Evolutionary conservation across 768 basidiomycete species (phyloP).

Genomic region (Coprinopsis sp.): DNA sequence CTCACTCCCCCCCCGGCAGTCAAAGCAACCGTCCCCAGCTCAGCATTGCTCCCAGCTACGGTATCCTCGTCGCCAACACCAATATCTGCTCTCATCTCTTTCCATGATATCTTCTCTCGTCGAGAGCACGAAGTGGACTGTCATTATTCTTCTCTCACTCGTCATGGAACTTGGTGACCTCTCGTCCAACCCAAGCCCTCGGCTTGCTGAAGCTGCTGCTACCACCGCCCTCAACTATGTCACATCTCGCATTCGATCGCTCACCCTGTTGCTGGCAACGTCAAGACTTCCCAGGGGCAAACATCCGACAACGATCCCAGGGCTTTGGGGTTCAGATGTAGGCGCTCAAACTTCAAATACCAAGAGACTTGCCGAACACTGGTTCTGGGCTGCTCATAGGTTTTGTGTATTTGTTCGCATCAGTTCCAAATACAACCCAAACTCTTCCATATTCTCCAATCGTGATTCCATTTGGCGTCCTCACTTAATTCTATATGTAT

Average conservation of each 20-base stretch:
- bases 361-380: no score
- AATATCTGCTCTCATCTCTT: constrained; percentile 89
- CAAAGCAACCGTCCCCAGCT: constrained; percentile 37
- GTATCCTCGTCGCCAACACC: constrained; percentile 88
- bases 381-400: no score
- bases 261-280: constrained; percentile 77
- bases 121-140: constrained; percentile 79
- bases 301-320: constrained; percentile 80
- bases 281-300: constrained; percentile 95
- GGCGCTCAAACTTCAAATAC: no score
- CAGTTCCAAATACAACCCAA: no score
- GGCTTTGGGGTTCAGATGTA: no score
- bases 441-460: no score
- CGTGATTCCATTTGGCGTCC: no score
- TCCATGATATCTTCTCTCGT: constrained; percentile 68
- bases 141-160: constrained; percentile 89
- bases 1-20: constrained; percentile 23
- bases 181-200: constrained; percentile 43
- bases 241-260: constrained; percentile 67
- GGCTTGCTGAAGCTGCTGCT: constrained; percentile 75
- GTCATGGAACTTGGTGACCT: constrained; percentile 98
- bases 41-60: constrained; percentile 76
- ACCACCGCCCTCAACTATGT: constrained; percentile 71
- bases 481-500: no score
- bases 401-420: no score